Conservation (phyloP, 768 basidiomycete genomes). For the Candolleomyces eurysporus region DNA sequence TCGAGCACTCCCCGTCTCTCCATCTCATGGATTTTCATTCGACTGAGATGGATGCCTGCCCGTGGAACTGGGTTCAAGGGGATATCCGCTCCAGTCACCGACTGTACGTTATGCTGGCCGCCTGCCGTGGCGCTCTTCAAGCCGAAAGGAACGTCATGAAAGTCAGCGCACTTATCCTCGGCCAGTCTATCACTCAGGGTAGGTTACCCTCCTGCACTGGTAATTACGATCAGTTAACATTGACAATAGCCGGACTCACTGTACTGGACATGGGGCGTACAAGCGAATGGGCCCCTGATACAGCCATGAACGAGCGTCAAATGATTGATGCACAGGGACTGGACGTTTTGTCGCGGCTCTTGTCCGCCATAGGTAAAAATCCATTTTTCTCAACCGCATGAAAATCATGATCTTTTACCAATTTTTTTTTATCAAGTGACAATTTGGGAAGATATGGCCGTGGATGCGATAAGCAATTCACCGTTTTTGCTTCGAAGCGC, state of each 20-base stretch:
- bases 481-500: not conserved
- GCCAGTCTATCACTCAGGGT: not conserved
- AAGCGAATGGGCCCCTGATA: no score
- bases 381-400: not conserved
- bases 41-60: not conserved
- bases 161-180: not conserved
- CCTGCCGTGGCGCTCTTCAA: not conserved
- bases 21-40: not conserved
- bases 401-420: not conserved
- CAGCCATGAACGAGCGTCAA: no score
- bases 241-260: not conserved
- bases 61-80: not conserved
- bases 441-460: conserved; percentile 1
- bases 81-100: not conserved
- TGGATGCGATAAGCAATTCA: not conserved
- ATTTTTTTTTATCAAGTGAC: not conserved
- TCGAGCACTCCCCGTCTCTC: no score
- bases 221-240: not conserved
- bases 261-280: not conserved
- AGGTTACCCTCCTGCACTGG: no score
- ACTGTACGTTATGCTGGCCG: not conserved
- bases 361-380: not conserved
- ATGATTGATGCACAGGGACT: not conserved
- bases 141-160: not conserved
- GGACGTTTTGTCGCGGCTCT: not conserved